phyloP scores from a whole-genome alignment of 2,329 filamentous ascomycete genomes.

The Apiospora saccharicola region DNA sequence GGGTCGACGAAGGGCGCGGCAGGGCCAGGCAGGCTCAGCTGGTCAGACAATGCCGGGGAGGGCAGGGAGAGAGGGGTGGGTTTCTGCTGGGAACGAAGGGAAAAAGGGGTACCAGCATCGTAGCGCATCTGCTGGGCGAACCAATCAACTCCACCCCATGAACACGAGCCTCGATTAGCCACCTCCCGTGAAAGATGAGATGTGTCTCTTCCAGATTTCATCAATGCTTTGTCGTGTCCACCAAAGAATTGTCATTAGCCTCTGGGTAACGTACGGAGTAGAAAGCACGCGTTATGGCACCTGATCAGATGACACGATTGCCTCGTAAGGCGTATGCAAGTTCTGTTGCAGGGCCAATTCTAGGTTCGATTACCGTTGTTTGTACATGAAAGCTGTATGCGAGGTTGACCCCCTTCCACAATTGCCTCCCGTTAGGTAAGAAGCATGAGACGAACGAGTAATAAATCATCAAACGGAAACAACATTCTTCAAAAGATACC shows the following conservation, averaged over 20 bases:
- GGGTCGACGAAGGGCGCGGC: neutral
- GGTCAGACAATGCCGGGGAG: constrained; percentile 14
- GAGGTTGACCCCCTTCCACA: neutral
- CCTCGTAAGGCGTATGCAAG: constrained; percentile 15
- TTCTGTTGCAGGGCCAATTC: neutral
- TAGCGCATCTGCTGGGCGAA: constrained; percentile 12
- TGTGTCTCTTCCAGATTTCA: constrained; percentile 12
- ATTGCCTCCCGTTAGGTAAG: neutral
- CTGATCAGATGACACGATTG: constrained; percentile 8
- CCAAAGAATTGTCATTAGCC: neutral
- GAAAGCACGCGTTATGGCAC: neutral
- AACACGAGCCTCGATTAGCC: constrained; percentile 23
- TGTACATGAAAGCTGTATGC: no score
- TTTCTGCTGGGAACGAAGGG: neutral
- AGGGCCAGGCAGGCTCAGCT: constrained; percentile 15
- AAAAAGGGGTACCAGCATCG: constrained; percentile 19
- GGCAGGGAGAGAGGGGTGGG: neutral
- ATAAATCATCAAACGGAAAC: neutral
- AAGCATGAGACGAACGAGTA: neutral
- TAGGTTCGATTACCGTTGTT: neutral
- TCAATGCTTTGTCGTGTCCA: constrained; percentile 12
- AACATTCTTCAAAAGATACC: no score
- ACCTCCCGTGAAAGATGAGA: neutral
- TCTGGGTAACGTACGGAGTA: neutral
- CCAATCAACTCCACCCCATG: constrained; percentile 15